Evolutionary conservation across 306 rosid species (phyloP).

Genomic region (Casuarina cunninghamiana): DNA sequence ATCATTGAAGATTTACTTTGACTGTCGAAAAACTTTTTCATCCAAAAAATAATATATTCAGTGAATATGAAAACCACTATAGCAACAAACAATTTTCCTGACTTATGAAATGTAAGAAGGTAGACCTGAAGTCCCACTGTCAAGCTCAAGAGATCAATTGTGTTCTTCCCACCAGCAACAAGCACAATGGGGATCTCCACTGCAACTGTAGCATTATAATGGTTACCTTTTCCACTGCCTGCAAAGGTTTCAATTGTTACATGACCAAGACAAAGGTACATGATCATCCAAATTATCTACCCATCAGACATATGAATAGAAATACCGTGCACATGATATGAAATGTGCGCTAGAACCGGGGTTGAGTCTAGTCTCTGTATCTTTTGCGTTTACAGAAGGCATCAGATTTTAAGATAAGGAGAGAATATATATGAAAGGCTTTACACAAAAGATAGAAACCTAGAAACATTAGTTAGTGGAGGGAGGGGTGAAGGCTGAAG

Average conservation of each 20-base stretch:
- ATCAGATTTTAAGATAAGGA: not conserved
- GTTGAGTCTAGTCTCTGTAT: not conserved
- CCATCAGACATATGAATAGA: conserved; percentile 1
- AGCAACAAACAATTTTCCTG: not conserved
- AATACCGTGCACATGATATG: not conserved
- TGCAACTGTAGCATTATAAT: conserved; percentile 41
- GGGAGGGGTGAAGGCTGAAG: too few relatives aligned
- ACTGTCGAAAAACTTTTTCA: conserved; percentile 17
- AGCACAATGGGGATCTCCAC: conserved; percentile 59
- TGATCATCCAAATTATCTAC: not conserved
- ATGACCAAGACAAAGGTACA: not conserved
- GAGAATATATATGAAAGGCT: not conserved
- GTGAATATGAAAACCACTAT: conserved; percentile 5
- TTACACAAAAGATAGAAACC: not conserved
- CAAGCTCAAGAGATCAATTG: conserved; percentile 79
- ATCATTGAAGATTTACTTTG: not conserved
- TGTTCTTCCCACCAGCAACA: conserved; percentile 70
- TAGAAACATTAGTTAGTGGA: not conserved
- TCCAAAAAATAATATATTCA: not conserved
- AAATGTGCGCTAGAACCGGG: not conserved
- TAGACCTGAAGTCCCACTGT: conserved; percentile 95
- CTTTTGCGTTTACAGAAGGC: not conserved
- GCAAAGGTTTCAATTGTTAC: conserved; percentile 23
- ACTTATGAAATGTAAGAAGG: conserved; percentile 11
- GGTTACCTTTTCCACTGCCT: conserved; percentile 69